Percentiles rank a stretch among this genome's conserved stretches.
phyloP scores from a whole-genome alignment of 768 basidiomycete species.

The Daedaleopsis nitida region DNA sequence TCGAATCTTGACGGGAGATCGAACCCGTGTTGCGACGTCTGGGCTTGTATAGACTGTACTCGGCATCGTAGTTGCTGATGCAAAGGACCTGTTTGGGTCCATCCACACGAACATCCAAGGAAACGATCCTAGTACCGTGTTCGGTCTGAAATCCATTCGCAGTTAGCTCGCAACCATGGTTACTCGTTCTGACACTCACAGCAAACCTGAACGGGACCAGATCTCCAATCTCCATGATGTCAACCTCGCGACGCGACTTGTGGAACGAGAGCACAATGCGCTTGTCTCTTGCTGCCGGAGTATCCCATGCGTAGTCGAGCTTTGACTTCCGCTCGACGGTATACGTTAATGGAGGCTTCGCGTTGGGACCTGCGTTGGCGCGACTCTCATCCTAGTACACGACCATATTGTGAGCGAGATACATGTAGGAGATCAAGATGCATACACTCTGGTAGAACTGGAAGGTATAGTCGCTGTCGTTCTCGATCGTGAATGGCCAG shows the following conservation, averaged over 20 bases:
- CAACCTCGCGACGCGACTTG: slow-evolving; percentile 64
- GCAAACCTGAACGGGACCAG: slow-evolving; percentile 86
- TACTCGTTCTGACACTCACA: slow-evolving; percentile 42
- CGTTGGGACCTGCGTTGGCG: slow-evolving; percentile 46
- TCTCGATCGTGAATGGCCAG: slow-evolving; percentile 93
- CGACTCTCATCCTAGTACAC: slow-evolving; percentile 31
- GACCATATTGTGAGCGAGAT: not conserved
- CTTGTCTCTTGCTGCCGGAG: slow-evolving; percentile 82
- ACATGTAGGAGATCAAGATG: not conserved
- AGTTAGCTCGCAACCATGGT: not conserved
- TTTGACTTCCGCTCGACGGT: slow-evolving; percentile 55
- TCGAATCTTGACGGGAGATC: slow-evolving; percentile 65
- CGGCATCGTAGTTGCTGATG: slow-evolving; percentile 85
- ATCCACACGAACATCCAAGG: slow-evolving; percentile 91
- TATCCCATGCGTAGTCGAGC: slow-evolving; percentile 89
- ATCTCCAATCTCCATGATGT: slow-evolving; percentile 95
- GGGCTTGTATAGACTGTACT: slow-evolving; percentile 86
- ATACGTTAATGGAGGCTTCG: slow-evolving; percentile 52
- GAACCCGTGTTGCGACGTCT: slow-evolving; percentile 52
- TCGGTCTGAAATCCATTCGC: slow-evolving; percentile 44
- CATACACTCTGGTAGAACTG: slow-evolving; percentile 74
- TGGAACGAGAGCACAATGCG: slow-evolving; percentile 68
- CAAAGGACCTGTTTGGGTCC: slow-evolving; percentile 81
- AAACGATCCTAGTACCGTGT: slow-evolving; percentile 65
- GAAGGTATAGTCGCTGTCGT: slow-evolving; percentile 75